These are phyloP conservation scores for Phytophthora ramorum DNA, from an alignment of 352 stramenopile species.

Conservation along the genomic window DNA sequence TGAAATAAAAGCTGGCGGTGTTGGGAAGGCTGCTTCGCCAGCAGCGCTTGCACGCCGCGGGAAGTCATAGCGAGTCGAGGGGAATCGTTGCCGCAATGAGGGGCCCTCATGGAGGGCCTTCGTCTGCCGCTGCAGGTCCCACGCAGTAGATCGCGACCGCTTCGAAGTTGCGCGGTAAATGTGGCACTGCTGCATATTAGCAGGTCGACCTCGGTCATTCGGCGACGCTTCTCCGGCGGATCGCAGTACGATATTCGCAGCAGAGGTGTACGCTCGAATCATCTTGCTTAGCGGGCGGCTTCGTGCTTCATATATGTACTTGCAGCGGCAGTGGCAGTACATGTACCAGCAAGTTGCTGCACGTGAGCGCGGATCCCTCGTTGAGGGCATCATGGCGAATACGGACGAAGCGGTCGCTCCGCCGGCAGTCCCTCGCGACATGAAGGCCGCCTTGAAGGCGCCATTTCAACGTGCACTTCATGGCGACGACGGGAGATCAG, in stretches of 20 bases:
- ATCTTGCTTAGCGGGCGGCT: constrained; percentile 9
- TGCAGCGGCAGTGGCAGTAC: too few relatives aligned
- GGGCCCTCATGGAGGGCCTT: background rate
- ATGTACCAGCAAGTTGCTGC: background rate
- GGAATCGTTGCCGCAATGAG: too few relatives aligned
- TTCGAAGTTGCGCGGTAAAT: constrained; percentile 3
- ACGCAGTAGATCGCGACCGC: background rate
- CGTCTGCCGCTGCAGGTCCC: background rate
- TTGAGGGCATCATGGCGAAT: background rate
- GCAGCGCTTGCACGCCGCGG: background rate
- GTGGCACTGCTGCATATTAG: too few relatives aligned
- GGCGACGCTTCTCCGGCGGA: constrained; percentile 15
- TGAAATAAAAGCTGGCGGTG: constrained; percentile 1
- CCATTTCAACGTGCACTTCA: constrained; percentile 19
- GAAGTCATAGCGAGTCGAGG: background rate
- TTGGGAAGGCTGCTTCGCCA: background rate
- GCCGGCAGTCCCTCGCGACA: constrained; percentile 31
- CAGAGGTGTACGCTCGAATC: constrained; percentile 25
- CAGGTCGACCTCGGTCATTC: background rate
- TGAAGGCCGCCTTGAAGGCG: constrained; percentile 28
- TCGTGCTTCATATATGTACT: background rate
- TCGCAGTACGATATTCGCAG: constrained; percentile 1
- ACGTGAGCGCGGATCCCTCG: background rate
- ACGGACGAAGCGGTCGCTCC: too few relatives aligned
- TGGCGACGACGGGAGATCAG: background rate